Conservation (phyloP, 164 flowering plant genomes). For the Cinnamomum chago region DNA sequence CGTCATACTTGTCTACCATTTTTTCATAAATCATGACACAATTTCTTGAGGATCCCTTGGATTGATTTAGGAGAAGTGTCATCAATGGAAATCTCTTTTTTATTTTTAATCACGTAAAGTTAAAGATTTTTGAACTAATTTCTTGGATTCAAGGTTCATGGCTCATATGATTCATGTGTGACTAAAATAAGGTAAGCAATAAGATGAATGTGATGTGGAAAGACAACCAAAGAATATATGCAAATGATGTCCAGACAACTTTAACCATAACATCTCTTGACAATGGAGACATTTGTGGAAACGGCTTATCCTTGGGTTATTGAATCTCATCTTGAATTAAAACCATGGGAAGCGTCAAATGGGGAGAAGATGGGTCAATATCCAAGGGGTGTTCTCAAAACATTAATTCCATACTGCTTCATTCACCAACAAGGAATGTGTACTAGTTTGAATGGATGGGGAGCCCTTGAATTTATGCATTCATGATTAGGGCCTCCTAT, state of each 20-base stretch:
- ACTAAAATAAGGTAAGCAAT: too few species aligned
- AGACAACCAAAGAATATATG: too few species aligned
- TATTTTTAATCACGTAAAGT: not conserved
- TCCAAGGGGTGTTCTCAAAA: not conserved
- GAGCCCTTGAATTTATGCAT: not conserved
- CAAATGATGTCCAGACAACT: too few species aligned
- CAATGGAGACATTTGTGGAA: not conserved
- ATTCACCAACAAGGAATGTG: not conserved
- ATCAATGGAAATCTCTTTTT: constrained; percentile 7
- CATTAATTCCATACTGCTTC: too few species aligned
- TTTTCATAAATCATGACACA: not conserved
- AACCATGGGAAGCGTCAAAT: not conserved
- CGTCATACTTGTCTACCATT: not conserved
- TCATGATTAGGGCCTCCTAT: not conserved
- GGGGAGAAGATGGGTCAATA: not conserved
- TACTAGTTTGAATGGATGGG: not conserved
- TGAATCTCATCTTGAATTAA: not conserved
- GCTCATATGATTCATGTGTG: not conserved
- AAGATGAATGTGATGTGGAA: too few species aligned
- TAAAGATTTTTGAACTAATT: not conserved
- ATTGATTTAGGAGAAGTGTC: constrained; percentile 7
- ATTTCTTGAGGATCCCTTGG: constrained; percentile 4
- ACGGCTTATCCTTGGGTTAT: not conserved
- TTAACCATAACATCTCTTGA: too few species aligned
- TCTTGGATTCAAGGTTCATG: too few species aligned